Conservation (phyloP, 805 yeast species). For the Candida sakaeoensis region DNA sequence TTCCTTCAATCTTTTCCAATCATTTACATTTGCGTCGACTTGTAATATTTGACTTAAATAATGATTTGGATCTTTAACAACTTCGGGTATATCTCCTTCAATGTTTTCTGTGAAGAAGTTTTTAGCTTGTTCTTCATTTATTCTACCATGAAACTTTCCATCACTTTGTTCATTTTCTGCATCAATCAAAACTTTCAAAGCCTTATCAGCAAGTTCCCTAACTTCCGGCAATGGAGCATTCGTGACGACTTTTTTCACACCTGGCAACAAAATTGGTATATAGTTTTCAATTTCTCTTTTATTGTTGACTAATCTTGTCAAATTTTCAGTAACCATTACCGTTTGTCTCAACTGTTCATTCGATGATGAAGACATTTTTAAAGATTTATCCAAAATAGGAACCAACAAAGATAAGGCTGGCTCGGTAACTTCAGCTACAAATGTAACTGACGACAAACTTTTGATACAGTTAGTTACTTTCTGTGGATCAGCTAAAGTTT, state of each 20-base stretch:
- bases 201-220: constrained; percentile 87
- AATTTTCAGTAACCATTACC: constrained; percentile 90
- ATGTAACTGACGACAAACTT: constrained; percentile 87
- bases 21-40: constrained; percentile 42
- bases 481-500: constrained; percentile 85
- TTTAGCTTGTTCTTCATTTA: constrained; percentile 51
- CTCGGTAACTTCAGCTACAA: constrained; percentile 97
- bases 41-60: constrained; percentile 46
- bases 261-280: constrained; percentile 87
- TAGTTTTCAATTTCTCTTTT: constrained; percentile 85
- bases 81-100: constrained; percentile 3
- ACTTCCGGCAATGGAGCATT: constrained; percentile 96
- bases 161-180: constrained; percentile 69
- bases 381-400: constrained; percentile 87
- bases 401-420: constrained; percentile 87
- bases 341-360: constrained; percentile 97
- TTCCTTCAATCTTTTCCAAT: constrained; percentile 48
- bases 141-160: constrained; percentile 75
- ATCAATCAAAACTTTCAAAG: constrained; percentile 73
- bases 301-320: constrained; percentile 92
- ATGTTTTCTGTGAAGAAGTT: constrained; percentile 32
- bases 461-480: constrained; percentile 87
- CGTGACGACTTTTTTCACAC: constrained; percentile 79
- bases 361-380: constrained; percentile 81
- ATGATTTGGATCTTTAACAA: constrained; percentile 6